phyloP scores from a whole-genome alignment of 768 basidiomycete species.

The Lactarius quietus region DNA sequence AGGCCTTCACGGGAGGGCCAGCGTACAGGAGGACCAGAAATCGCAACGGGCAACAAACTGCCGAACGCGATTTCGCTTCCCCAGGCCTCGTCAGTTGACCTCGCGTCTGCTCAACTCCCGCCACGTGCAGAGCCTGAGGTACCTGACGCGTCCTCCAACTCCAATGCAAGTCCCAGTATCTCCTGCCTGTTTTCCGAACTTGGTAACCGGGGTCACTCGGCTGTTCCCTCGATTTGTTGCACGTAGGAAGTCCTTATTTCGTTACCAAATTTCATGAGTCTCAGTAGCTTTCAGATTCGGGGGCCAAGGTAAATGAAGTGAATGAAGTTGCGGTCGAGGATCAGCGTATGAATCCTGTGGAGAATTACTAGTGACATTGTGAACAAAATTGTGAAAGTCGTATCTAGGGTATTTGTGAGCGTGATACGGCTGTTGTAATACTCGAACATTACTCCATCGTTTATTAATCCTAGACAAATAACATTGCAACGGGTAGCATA shows the following conservation, averaged over 20 bases:
- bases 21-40: not conserved
- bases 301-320: not conserved
- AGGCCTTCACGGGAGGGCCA: not conserved
- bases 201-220: not conserved
- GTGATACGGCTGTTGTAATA: not conserved
- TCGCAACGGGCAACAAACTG: not conserved
- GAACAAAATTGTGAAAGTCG: no score
- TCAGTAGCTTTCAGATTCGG: not conserved
- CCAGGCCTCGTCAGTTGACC: not conserved
- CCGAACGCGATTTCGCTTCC: not conserved
- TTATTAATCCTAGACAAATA: not conserved
- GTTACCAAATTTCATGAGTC: not conserved
- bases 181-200: not conserved
- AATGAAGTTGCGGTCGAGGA: not conserved
- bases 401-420: not conserved
- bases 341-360: not conserved
- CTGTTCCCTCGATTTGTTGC: not conserved
- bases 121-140: not conserved
- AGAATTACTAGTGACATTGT: not conserved
- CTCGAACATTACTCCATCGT: not conserved
- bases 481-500: no score
- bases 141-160: not conserved
- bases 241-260: not conserved
- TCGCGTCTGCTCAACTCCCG: constrained; percentile 10
- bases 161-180: not conserved